Percentiles rank a stretch among this genome's conserved stretches.
Evolutionary conservation across 176 grass and related monocot species (phyloP).

Genomic region (Themeda triandra): DNA sequence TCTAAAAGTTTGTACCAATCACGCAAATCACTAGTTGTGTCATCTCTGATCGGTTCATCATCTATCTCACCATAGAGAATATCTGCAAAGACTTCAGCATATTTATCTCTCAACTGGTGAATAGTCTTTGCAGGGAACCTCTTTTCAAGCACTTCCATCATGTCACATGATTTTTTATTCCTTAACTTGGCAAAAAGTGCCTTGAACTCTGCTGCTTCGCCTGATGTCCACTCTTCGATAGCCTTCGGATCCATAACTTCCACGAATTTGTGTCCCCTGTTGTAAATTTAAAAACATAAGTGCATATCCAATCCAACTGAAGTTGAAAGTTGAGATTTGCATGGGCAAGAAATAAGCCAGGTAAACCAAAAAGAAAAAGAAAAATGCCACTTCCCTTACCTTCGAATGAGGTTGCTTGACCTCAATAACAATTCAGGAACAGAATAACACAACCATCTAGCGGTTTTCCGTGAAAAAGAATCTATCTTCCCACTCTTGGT

Average conservation of each 20-base stretch:
- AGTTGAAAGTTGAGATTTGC: not conserved
- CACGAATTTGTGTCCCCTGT: not conserved
- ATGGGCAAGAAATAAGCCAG: not conserved
- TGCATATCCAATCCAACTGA: not conserved
- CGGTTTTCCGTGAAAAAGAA: not conserved
- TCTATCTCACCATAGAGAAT: not conserved
- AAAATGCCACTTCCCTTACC: not conserved
- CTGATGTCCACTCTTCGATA: slow-evolving; percentile 25
- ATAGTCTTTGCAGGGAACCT: slow-evolving; percentile 29
- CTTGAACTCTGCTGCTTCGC: slow-evolving; percentile 36
- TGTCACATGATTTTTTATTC: not conserved
- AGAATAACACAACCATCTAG: not conserved
- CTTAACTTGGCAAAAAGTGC: slow-evolving; percentile 1
- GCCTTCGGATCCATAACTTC: slow-evolving; percentile 11
- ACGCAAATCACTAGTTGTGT: not conserved
- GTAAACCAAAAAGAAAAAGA: not conserved
- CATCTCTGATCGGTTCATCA: not conserved
- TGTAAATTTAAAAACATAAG: not conserved
- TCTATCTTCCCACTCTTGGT: not conserved
- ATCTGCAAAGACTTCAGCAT: slow-evolving; percentile 9
- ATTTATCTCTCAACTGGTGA: slow-evolving; percentile 30
- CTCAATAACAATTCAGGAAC: not conserved
- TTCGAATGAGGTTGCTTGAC: not conserved
- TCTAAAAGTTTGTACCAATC: not conserved
- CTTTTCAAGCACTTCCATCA: not conserved